Evolutionary conservation across 1,139 yeast species (phyloP), one percentile per base, ranked within the genome.

Genomic region (Yamadazyma atlantica): DNA sequence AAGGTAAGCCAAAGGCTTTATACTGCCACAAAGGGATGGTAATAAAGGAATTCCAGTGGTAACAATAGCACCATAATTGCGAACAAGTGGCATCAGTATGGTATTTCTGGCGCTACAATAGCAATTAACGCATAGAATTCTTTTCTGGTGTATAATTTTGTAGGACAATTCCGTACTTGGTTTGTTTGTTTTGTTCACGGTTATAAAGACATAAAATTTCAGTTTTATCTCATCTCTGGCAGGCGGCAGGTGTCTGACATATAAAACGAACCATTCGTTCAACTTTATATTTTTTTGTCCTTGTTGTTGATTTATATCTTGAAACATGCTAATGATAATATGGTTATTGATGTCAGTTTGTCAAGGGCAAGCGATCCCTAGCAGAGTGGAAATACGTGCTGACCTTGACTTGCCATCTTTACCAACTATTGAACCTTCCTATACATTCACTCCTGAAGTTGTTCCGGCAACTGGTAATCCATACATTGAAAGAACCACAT

Each of bases 391-490:
- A 11, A n/a, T 16, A 5, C 29, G 38, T 29, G 43, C 30, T 27
- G 38, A 38, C 24, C 7, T 19, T 7, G 42, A 38, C 15, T 32
- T 46, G 33, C 48, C 50, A 6, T 29, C 46, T 2, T 33, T 43
- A 24, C 38, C 46, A 6, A 24, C 37, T 5, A n/a, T 32, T 13
- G 42, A 14, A n/a, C 8, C 30, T 10, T 35, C 47, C 1, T 44
- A 44, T 29, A 33, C 44, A 12, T 45, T 39, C 34, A 25, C 39
- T 1, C 35, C 44, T 8, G 21, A 35, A 24, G 47, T 44, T 11
- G 36, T 39, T 21, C 31, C 33, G 10, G 38, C 41, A 11, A 29
- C 22, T 4, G 13, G 36, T 9, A 64, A 68, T 42, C 79, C 79
- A 7, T 71, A 55, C 41, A 52, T 71, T 7, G 35, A 41, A 9